These are phyloP conservation scores for Agaricus subrufescens DNA, from an alignment of 768 basidiomycete genomes.

Conservation along the genomic window DNA sequence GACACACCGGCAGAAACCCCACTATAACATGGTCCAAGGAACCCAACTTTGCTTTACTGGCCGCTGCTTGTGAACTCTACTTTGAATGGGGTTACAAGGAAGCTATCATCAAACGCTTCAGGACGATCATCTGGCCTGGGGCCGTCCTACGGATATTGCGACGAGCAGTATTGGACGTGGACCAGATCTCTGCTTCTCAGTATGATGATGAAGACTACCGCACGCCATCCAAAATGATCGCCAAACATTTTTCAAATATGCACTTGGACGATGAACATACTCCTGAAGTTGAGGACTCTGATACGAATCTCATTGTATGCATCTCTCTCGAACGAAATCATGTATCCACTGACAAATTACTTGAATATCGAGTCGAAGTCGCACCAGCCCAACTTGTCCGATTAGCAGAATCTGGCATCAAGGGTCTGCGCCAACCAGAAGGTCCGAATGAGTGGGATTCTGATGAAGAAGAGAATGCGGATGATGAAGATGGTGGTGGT, in stretches of 20 bases:
- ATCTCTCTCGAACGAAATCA: slow-evolving; percentile 66
- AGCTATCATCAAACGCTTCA: slow-evolving; percentile 77
- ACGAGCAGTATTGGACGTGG: slow-evolving; percentile 50
- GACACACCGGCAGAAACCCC: slow-evolving; percentile 31
- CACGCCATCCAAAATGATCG: slow-evolving; percentile 53
- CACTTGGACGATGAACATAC: slow-evolving; percentile 22
- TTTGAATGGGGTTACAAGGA: slow-evolving; percentile 93
- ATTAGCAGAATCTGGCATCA: slow-evolving; percentile 62
- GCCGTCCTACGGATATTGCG: slow-evolving; percentile 68
- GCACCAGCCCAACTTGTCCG: slow-evolving; percentile 62
- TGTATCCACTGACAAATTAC: slow-evolving; percentile 60
- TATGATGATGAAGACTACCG: slow-evolving; percentile 24
- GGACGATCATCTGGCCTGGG: slow-evolving; percentile 78
- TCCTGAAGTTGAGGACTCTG: slow-evolving; percentile 27
- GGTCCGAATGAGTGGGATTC: slow-evolving; percentile 45
- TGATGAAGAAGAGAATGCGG: slow-evolving; percentile 21
- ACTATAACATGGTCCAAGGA: slow-evolving; percentile 48
- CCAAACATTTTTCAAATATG: slow-evolving; percentile 49
- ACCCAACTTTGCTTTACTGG: slow-evolving; percentile 67
- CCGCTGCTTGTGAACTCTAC: slow-evolving; percentile 76
- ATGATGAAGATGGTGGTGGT: slow-evolving; percentile 45
- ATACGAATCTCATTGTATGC: slow-evolving; percentile 50
- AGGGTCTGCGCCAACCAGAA: slow-evolving; percentile 49
- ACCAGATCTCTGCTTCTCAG: slow-evolving; percentile 20
- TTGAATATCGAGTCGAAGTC: slow-evolving; percentile 81